Base-by-base conservation (phyloP, 2,329 filamentous ascomycete genomes). In the Cyanodermella asteris region DNA sequence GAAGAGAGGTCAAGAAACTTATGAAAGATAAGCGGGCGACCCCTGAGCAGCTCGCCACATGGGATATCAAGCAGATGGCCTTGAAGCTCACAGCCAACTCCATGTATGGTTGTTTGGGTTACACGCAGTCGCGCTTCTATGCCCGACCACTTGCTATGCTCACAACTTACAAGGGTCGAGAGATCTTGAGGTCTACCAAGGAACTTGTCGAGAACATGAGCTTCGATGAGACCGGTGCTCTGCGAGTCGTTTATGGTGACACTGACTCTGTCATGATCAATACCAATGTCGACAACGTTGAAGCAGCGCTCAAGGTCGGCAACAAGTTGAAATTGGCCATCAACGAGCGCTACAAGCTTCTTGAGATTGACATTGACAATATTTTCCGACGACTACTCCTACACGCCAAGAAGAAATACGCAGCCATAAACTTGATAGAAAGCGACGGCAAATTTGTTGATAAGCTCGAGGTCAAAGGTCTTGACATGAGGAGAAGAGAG, bases 251-350 rank as follows among this genome's bases (percentile, higher is more conserved):
- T 34, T 97, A 97, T 40, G 87, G 87, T 55, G 87, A 97, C 51
- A 97, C 87, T 8, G 87, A 97, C 50, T 97, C 87, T 6, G 87
- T 97, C 51, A 97, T 97, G 87, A 94, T 97, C 57, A 97, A 97
- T 43, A 91, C 87, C 34, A 94, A 94, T 42, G 81, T 87, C 28
- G 78, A 93, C 49, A 91, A 76, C 36, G 75, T 94, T 16, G 69
- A 76, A 16, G 81, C 91, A 40, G 87, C 87, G 2, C 56, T 93
- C 38, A 82, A 76, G 43, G 75, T 97, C 25, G 90, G 87, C 29
- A 72, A 80, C 22, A 80, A 94, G 34, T 94, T 97, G 61, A 94
- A 93, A 53, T 73, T 70, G 39, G 68, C 78, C 13, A 87, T 97
- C 51, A 97, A 97, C 43, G 78, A 91, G 38, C 71, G 74, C 33